phyloP scores from a whole-genome alignment of 257 asterid genomes.

The Handroanthus guayacan region DNA sequence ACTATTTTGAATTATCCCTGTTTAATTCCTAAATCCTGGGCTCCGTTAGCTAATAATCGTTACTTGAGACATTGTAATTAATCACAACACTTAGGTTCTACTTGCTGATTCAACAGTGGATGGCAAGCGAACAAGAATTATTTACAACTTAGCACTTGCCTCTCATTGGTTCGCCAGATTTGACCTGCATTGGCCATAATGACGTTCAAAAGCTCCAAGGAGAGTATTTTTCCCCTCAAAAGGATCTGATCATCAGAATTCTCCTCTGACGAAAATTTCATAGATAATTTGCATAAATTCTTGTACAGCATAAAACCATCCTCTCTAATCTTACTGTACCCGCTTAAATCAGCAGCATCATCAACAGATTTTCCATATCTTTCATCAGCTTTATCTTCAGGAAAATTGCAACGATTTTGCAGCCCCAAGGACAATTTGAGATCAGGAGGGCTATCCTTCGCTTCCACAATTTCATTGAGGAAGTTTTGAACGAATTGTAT shows the following conservation, averaged over 20 bases:
- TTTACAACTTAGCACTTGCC: conserved; percentile 55
- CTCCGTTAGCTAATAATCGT: background rate
- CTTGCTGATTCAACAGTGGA: conserved; percentile 25
- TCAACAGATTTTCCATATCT: conserved; percentile 40
- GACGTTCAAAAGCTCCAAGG: conserved; percentile 95
- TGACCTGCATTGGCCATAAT: conserved; percentile 90
- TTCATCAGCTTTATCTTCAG: conserved; percentile 43
- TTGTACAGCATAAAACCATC: conserved; percentile 90
- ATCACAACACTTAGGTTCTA: conserved; percentile 12
- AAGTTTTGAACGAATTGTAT: conserved; percentile 82
- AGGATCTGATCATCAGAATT: conserved; percentile 91
- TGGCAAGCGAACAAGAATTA: conserved; percentile 27
- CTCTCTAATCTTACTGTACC: conserved; percentile 83
- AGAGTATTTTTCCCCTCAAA: conserved; percentile 87
- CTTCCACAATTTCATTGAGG: conserved; percentile 75
- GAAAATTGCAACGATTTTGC: conserved; percentile 42
- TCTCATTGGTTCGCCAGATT: conserved; percentile 88
- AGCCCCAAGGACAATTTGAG: conserved; percentile 42
- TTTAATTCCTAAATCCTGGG: background rate
- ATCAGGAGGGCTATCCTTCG: conserved; percentile 65
- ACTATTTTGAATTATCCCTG: background rate
- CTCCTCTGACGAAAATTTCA: conserved; percentile 94
- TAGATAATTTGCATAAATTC: conserved; percentile 94
- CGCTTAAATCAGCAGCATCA: conserved; percentile 53
- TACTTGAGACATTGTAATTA: conserved; percentile 25